Base-by-base conservation (phyloP, 352 stramenopile species). In the Globisporangium solare region DNA sequence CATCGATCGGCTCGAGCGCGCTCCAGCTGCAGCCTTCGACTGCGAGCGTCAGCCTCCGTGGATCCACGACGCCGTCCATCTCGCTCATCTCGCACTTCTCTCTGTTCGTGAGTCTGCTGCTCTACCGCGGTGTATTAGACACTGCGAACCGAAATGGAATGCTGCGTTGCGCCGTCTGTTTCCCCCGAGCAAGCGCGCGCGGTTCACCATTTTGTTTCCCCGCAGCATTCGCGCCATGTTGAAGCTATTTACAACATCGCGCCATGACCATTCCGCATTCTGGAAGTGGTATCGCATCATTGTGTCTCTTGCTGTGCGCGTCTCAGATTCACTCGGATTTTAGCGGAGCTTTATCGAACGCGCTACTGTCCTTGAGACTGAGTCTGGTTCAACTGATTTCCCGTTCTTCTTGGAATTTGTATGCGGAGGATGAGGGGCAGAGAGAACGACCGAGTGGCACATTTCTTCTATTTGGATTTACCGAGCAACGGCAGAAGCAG, bases 1-100 rank as follows among this genome's bases (percentile, higher is more conserved):
- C 58, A 0, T 32, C 45, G 58, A 64, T 64, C 32, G 51, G 14
- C 22, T 47, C 22, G 10, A 64, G 51, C 3, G 31, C 43, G 43
- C 59, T 59, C 42, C 24, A 24, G 10, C 37, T 49, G 20, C 18
- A 32, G 18, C 21, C 39, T 13, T 31, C 39, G 18, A 56, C 3
- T 7, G 21, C 46, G 37, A 56, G 39, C 22, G 21, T 40, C 17
- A 45, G 18, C n/a, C 21, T 11, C n/a, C n/a, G 15, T 21, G 35
- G 12, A 27, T 47, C 22, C 39, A 43, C 39, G n/a, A 45, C 41
- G 47, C 10, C 27, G 35, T 8, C 27, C 27, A 39, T 21, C 37
- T 50, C 47, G n/a, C 18, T 47, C 37, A 47, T 50, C 3, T 45
- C 37, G 20, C 5, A 2, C 15, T 22, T 35, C 27, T 35, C 5